Base-by-base conservation (phyloP, 78 protist species). In the Mastigamoeba balamuthi region DNA sequence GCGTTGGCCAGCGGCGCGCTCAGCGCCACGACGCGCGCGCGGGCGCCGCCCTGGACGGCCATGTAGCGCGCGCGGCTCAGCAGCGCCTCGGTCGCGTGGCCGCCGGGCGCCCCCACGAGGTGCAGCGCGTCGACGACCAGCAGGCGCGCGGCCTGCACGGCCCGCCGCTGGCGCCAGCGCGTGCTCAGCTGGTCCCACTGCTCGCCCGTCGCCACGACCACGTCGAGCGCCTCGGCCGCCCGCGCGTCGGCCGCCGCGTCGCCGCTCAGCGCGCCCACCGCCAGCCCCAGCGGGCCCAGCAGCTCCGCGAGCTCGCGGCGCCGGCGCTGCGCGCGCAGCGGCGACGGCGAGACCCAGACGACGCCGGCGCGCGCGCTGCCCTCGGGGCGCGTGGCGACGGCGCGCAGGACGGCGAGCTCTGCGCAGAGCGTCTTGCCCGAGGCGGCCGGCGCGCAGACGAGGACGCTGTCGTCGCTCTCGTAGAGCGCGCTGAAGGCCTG, bases 341-440 rank as follows among this genome's bases (percentile, higher is more conserved):
- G 66, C 40, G 64, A 33, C 30, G 91, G 89, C 23, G 88, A 88
- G 0, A 90, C 52, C 66, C 85, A 90, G 6, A 90, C 88, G 39
- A 52, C 70, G 9, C 65, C 43, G 43, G 74, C 74, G 2, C 35
- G 1, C 17, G 2, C 35, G 1, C 17, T 36, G 29, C 3, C 58
- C 78, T 17, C 43, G 28, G 10, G 90, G 84, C 6, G 74, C 69
- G 36, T 78, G 38, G n/a, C 1, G 30, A 93, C 40, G 63, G 72
- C 3, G 10, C 93, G 74, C 30, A 95, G 39, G n/a, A 95, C 3
- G 1, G 97, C 95, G 37, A 98, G 72, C 83, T 98, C 99, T 1
- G 98, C 98, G 52, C 90, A 82, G 39, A 92, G 66, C 4, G 98
- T 96, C 78, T 95, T 95, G 28, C 99, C 99, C 6, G 90, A 63